Evolutionary conservation across 2,329 filamentous ascomycete species (phyloP).

Genomic region (Colletotrichum endophyticum): DNA sequence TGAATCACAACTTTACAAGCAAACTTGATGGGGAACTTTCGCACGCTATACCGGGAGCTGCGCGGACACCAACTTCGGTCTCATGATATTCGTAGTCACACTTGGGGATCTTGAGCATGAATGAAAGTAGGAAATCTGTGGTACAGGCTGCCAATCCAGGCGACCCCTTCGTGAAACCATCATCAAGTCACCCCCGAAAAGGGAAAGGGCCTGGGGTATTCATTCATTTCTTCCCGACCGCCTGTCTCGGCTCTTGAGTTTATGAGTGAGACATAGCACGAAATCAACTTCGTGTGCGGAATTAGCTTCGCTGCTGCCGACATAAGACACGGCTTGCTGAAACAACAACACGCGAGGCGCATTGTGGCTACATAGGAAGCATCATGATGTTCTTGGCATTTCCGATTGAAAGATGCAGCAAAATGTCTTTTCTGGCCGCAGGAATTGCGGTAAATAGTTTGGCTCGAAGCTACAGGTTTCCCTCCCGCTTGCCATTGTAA

Average conservation of each 20-base stretch:
- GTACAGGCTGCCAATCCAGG: neutral
- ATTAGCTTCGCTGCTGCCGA: neutral
- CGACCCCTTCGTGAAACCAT: neutral
- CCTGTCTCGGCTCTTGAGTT: neutral
- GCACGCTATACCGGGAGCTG: too few relatives aligned
- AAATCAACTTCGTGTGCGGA: neutral
- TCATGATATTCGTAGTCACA: too few relatives aligned
- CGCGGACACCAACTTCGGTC: too few relatives aligned
- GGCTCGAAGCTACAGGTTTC: neutral
- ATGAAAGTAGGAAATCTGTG: neutral
- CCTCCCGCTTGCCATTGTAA: neutral
- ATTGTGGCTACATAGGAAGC: neutral
- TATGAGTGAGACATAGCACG: neutral
- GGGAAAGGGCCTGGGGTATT: neutral
- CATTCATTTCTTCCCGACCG: neutral
- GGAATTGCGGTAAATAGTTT: neutral
- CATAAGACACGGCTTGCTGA: neutral
- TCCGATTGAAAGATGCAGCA: neutral
- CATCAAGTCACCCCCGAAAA: neutral
- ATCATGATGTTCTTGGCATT: neutral
- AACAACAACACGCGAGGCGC: neutral
- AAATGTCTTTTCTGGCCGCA: neutral
- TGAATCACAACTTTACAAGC: too few relatives aligned
- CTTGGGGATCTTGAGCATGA: neutral
- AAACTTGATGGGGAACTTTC: rapidly evolving